Evolutionary conservation across 169 alveolate genomes (phyloP).

Genomic region (Miamiensis avidus): DNA sequence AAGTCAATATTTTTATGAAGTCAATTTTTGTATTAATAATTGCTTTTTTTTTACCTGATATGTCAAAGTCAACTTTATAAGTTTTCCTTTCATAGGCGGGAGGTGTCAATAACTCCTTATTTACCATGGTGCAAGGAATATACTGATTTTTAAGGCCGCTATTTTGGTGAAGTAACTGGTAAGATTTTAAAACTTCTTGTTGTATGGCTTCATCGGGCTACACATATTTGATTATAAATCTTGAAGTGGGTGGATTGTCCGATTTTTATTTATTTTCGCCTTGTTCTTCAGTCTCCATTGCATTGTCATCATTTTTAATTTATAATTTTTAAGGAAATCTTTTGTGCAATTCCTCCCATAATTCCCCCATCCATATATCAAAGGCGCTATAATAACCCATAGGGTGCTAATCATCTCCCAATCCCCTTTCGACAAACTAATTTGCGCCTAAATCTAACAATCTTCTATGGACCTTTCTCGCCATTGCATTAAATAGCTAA

Average conservation of each 20-base stretch:
- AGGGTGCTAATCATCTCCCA: slow-evolving; percentile 87
- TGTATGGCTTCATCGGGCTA: slow-evolving; percentile 5
- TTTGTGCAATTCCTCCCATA: slow-evolving; percentile 43
- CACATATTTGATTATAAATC: slow-evolving; percentile 24
- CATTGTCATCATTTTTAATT: background rate
- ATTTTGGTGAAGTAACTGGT: slow-evolving; percentile 11
- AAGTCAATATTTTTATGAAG: too few species aligned
- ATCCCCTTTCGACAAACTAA: slow-evolving; percentile 55
- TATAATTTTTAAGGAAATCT: slow-evolving; percentile 5
- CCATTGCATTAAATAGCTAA: slow-evolving; percentile 77
- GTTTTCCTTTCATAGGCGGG: slow-evolving; percentile 50
- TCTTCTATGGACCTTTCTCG: slow-evolving; percentile 70
- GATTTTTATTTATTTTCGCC: too few species aligned
- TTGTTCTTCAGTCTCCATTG: too few species aligned
- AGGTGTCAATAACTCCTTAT: slow-evolving; percentile 39
- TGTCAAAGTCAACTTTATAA: slow-evolving; percentile 40
- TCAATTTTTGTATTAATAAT: background rate
- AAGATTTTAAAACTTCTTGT: background rate
- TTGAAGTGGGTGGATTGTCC: slow-evolving; percentile 24
- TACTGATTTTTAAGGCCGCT: slow-evolving; percentile 21
- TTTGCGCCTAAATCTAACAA: slow-evolving; percentile 72
- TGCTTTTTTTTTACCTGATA: background rate
- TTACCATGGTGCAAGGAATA: slow-evolving; percentile 12
- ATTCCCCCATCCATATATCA: slow-evolving; percentile 72
- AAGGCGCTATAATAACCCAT: slow-evolving; percentile 82